These are phyloP conservation scores for Calonectria ilicicola DNA, from an alignment of 2,329 filamentous ascomycete genomes.

Conservation along the genomic window DNA sequence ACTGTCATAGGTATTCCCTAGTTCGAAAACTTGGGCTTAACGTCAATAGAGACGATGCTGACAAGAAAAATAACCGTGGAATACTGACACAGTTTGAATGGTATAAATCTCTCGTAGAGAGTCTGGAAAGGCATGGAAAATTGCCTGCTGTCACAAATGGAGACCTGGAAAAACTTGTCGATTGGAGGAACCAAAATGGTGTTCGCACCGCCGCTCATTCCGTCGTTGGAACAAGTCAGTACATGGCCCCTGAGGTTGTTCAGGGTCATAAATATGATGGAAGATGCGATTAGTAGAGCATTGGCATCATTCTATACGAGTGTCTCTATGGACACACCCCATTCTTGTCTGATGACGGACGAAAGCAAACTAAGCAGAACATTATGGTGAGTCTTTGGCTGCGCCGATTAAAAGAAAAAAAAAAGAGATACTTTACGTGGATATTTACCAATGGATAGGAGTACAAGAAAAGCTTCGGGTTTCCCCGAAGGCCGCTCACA, in stretches of 20 bases:
- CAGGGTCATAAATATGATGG: constrained; percentile 87
- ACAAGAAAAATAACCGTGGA: constrained; percentile 66
- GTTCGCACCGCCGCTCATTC: constrained; percentile 83
- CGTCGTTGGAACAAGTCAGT: constrained; percentile 94
- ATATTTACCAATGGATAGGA: constrained; percentile 61
- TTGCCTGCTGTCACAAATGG: constrained; percentile 43
- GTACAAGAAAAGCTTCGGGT: constrained; percentile 76
- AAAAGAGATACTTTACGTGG: background rate
- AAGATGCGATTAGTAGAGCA: constrained; percentile 96
- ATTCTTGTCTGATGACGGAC: constrained; percentile 82
- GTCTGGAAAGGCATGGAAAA: constrained; percentile 48
- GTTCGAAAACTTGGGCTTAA: constrained; percentile 81
- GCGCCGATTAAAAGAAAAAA: background rate
- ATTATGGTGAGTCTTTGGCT: constrained; percentile 72
- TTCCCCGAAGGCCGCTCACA: constrained; percentile 75
- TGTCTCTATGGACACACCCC: constrained; percentile 94
- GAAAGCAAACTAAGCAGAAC: constrained; percentile 86
- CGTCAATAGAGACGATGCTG: constrained; percentile 79
- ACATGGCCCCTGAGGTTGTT: constrained; percentile 97
- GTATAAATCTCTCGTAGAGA: constrained; percentile 45
- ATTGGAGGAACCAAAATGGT: constrained; percentile 77
- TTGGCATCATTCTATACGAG: constrained; percentile 94
- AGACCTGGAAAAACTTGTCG: constrained; percentile 62
- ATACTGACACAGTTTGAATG: constrained; percentile 49
- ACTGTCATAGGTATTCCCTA: constrained; percentile 82